A percentile compares a stretch with the other conserved stretches of the same genome.
Evolutionary conservation across 305 asterid species (phyloP).

Genomic region (Ruellia speciosa): DNA sequence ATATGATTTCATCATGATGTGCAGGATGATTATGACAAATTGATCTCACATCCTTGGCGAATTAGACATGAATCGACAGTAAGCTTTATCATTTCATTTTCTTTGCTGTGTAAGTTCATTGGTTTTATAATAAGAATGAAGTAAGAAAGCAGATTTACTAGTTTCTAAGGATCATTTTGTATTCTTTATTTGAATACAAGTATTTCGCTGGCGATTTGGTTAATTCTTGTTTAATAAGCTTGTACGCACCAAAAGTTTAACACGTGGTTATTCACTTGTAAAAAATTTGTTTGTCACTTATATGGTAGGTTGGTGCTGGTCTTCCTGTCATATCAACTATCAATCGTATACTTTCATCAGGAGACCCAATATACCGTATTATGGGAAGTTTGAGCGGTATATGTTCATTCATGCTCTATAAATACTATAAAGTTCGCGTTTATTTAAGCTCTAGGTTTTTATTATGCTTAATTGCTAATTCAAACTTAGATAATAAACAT

Average conservation of each 20-base stretch:
- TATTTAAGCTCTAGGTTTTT: slow-evolving; percentile 2
- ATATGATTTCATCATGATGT: slow-evolving; percentile 21
- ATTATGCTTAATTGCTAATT: slow-evolving; percentile 15
- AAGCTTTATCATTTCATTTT: slow-evolving; percentile 30
- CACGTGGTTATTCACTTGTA: neutral
- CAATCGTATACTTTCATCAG: slow-evolving; percentile 70
- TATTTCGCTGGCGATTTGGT: neutral
- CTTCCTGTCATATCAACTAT: slow-evolving; percentile 86
- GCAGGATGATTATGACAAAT: slow-evolving; percentile 77
- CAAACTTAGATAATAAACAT: slow-evolving; percentile 17
- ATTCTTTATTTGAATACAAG: neutral
- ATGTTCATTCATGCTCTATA: neutral
- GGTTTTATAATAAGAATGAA: neutral
- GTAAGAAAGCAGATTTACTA: too few relatives aligned
- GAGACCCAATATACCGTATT: slow-evolving; percentile 66
- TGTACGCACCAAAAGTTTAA: neutral
- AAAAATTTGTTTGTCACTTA: slow-evolving; percentile 10
- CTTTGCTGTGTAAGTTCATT: slow-evolving; percentile 15
- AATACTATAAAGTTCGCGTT: slow-evolving; percentile 2
- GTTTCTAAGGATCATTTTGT: too few relatives aligned
- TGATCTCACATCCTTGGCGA: slow-evolving; percentile 61
- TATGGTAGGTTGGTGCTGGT: slow-evolving; percentile 89
- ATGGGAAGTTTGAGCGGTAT: slow-evolving; percentile 92
- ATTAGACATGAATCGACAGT: slow-evolving; percentile 85
- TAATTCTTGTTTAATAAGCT: neutral